Evolutionary conservation across 1,139 yeast genomes (phyloP).

Genomic region (Magnusiomyces paraingens): DNA sequence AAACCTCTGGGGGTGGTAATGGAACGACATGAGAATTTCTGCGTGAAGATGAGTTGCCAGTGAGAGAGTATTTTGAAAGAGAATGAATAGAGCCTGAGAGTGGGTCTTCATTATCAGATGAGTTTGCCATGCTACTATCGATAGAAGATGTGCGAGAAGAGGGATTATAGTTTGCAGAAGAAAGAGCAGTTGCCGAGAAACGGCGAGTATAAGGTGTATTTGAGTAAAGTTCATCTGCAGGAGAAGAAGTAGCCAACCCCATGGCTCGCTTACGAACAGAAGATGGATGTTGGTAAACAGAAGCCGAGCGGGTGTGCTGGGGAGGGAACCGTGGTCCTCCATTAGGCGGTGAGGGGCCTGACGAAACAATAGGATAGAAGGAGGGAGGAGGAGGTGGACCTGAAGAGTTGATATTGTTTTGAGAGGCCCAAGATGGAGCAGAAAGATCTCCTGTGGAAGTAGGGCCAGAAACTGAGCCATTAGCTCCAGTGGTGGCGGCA

Average conservation of each 20-base stretch:
- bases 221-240: conserved; percentile 12
- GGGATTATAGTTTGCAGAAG: conserved; percentile 14
- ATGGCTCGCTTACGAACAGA: conserved; percentile 11
- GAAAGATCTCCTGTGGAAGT: not conserved
- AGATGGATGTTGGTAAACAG: conserved; percentile 11
- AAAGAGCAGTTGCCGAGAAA: conserved; percentile 9
- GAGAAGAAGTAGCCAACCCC: conserved; percentile 3
- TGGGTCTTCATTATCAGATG: conserved; percentile 31
- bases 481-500: conserved; percentile 21
- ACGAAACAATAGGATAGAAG: not conserved
- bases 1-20: conserved; percentile 5
- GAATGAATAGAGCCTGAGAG: conserved; percentile 24
- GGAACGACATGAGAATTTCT: conserved; percentile 27
- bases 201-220: conserved; percentile 12
- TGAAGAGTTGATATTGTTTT: conserved; percentile 8
- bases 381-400: conserved; percentile 4
- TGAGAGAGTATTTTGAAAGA: conserved; percentile 28
- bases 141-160: conserved; percentile 21
- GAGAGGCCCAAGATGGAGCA: conserved; percentile 1
- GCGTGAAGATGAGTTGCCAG: conserved; percentile 26
- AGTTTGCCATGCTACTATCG: conserved; percentile 22
- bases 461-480: conserved; percentile 20
- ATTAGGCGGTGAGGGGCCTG: conserved; percentile 12
- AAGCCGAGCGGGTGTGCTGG: conserved; percentile 9
- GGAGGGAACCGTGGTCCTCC: conserved; percentile 10